phyloP scores from a whole-genome alignment of 495 filamentous ascomycete species.

The Hypomontagnella submonticulosa region DNA sequence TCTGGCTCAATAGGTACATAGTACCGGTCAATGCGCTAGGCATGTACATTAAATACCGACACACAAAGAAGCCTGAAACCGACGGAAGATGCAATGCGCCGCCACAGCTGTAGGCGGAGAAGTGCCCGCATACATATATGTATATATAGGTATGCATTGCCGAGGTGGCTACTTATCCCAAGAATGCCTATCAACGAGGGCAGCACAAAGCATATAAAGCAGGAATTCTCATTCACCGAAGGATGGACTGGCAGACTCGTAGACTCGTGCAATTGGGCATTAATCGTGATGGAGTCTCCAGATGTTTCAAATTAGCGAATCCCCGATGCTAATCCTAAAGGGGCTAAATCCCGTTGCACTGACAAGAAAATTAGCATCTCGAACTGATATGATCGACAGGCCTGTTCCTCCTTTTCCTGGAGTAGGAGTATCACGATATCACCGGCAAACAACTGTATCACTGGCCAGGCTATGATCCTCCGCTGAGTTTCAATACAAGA shows the following conservation, averaged over 20 bases:
- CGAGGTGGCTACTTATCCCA: not conserved
- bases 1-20: not conserved
- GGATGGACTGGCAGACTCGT: constrained; percentile 12
- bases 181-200: not conserved
- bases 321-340: constrained; percentile 42
- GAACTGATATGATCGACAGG: constrained; percentile 44
- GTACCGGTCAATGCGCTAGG: not conserved
- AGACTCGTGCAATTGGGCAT: constrained; percentile 47
- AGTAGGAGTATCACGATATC: constrained; percentile 17
- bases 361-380: constrained; percentile 34
- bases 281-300: constrained; percentile 44
- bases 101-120: constrained; percentile 1
- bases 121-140: constrained; percentile 1
- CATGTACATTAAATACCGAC: not conserved
- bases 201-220: too few species aligned
- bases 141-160: not conserved
- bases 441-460: constrained; percentile 8
- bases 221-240: constrained; percentile 18
- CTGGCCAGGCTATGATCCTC: not conserved
- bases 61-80: constrained; percentile 5
- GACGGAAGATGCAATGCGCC: constrained; percentile 15
- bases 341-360: constrained; percentile 45
- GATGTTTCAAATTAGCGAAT: constrained; percentile 50
- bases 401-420: constrained; percentile 23
- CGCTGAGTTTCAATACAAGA: too few species aligned